These are phyloP conservation scores for Lactarius hengduanensis DNA, from an alignment of 768 basidiomycete genomes.

Conservation along the genomic window DNA sequence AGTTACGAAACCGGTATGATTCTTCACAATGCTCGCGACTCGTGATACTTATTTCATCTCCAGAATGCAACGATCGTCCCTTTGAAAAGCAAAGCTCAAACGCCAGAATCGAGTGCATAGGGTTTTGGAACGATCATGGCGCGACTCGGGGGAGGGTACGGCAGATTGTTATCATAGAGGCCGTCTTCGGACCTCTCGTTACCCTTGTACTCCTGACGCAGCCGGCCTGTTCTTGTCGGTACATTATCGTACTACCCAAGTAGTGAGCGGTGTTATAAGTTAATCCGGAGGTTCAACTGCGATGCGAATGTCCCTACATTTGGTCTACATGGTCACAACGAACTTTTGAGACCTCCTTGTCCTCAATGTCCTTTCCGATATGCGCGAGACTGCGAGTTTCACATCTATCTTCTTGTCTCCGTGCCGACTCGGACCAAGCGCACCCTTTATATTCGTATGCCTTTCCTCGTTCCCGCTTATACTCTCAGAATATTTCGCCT, in stretches of 20 bases:
- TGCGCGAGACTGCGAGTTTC: no score
- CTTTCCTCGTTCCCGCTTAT: no score
- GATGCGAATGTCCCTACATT: no score
- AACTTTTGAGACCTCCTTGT: no score
- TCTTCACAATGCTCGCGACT: background rate
- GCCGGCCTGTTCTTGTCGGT: background rate
- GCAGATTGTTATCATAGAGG: background rate
- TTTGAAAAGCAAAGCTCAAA: background rate
- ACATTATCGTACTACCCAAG: background rate
- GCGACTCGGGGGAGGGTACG: background rate
- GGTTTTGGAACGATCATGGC: background rate
- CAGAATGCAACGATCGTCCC: background rate
- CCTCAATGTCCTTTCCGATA: no score
- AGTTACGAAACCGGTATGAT: background rate
- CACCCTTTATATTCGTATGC: no score
- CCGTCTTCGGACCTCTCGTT: background rate
- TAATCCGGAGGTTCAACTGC: no score
- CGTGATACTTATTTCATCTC: background rate
- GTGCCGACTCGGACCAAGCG: no score
- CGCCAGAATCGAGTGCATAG: background rate
- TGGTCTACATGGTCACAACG: no score
- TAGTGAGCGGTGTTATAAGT: background rate
- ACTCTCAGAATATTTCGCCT: no score
- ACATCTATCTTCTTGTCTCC: no score
- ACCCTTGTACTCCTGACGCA: background rate